A percentile compares a stretch with the other conserved stretches of the same genome.
Evolutionary conservation across 768 basidiomycete species (phyloP).

Genomic region (Kwoniella pini): DNA sequence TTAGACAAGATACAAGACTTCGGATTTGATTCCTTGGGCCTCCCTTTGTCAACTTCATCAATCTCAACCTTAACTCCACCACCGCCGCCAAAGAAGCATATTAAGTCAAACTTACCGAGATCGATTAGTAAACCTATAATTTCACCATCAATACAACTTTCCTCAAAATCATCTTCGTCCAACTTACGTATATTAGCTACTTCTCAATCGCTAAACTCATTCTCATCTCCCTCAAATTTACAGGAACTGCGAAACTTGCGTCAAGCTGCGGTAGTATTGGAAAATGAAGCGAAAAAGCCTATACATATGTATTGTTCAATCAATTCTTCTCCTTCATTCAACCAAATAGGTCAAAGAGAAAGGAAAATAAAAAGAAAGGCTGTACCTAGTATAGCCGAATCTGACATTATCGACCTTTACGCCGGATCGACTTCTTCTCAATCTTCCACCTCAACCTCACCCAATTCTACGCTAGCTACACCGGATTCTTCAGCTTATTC

Average conservation of each 20-base stretch:
- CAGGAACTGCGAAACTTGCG: slow-evolving; percentile 24
- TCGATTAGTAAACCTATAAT: slow-evolving; percentile 3
- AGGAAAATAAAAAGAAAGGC: slow-evolving; percentile 37
- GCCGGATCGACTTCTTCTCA: not conserved
- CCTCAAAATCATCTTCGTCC: not conserved
- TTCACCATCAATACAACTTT: not conserved
- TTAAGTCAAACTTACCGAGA: not conserved
- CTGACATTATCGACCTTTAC: slow-evolving; percentile 4
- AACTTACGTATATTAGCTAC: slow-evolving; percentile 13
- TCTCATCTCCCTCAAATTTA: slow-evolving; percentile 24
- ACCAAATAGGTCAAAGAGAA: slow-evolving; percentile 10
- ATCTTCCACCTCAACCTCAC: not conserved
- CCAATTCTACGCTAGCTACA: not conserved
- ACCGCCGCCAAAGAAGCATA: not conserved
- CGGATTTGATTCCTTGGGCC: not conserved
- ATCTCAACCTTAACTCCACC: not conserved
- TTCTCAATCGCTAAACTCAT: slow-evolving; percentile 30
- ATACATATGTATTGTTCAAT: not conserved
- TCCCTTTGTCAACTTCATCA: no score
- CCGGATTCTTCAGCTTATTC: not conserved
- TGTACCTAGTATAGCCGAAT: slow-evolving; percentile 27
- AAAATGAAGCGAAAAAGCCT: slow-evolving; percentile 18
- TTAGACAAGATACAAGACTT: not conserved
- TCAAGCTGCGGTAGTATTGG: slow-evolving; percentile 21
- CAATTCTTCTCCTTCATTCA: not conserved